A percentile compares a stretch with the other conserved stretches of the same genome.
These are phyloP conservation scores for Lentinula raphanica DNA, from an alignment of 768 basidiomycete species.

Conservation along the genomic window DNA sequence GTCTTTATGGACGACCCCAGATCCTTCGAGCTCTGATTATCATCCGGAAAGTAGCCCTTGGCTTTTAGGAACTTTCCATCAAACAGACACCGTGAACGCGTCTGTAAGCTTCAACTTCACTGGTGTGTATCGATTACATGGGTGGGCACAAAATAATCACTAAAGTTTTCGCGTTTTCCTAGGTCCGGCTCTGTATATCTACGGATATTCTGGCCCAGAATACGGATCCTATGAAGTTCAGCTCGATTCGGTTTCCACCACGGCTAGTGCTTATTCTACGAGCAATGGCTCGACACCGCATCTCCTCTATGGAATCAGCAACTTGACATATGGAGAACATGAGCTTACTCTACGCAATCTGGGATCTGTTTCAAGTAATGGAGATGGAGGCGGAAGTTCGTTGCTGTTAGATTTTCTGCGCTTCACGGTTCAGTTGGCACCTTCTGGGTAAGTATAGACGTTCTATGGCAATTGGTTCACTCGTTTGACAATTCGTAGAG, in stretches of 20 bases:
- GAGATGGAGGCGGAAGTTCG: conserved; percentile 29
- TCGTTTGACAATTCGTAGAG: conserved; percentile 21
- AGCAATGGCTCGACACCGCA: conserved; percentile 26
- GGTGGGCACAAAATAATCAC: neutral
- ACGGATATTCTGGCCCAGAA: conserved; percentile 35
- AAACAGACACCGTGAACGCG: conserved; percentile 31
- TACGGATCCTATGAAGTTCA: conserved; percentile 38
- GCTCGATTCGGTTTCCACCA: conserved; percentile 27
- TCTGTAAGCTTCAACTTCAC: conserved; percentile 38
- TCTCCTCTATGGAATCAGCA: conserved; percentile 29
- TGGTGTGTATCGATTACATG: conserved; percentile 18
- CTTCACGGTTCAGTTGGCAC: conserved; percentile 38
- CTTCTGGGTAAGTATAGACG: conserved; percentile 30
- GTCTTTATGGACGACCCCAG: conserved; percentile 38
- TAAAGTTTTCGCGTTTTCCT: neutral
- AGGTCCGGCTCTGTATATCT: conserved; percentile 41
- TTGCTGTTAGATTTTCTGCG: conserved; percentile 39
- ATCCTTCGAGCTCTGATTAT: conserved; percentile 37
- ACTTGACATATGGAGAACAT: conserved; percentile 35
- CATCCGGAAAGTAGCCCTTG: conserved; percentile 29
- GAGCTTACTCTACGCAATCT: conserved; percentile 35
- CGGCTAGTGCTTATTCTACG: conserved; percentile 27
- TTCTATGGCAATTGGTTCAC: neutral
- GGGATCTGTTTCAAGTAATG: conserved; percentile 25
- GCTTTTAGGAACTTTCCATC: conserved; percentile 41